A percentile compares a stretch with the other conserved stretches of the same genome.
These are phyloP conservation scores for Trichothecium roseum DNA, from an alignment of 2,329 filamentous ascomycete genomes.

Conservation along the genomic window DNA sequence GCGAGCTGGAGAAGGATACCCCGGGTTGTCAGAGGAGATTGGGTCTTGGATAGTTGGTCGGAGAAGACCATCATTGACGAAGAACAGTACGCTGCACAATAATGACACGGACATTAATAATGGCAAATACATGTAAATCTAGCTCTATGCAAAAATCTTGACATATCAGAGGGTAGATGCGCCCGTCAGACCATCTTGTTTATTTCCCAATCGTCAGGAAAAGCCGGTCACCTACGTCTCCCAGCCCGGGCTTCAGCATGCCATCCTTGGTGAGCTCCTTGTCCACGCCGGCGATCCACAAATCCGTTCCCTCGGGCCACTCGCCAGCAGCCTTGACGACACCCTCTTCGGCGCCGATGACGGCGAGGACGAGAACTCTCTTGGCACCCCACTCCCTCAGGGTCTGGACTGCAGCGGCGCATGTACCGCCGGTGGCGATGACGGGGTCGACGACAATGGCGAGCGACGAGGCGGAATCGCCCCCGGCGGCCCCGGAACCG, in stretches of 20 bases:
- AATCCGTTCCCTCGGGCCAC: constrained; percentile 67
- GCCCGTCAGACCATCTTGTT: too few species aligned
- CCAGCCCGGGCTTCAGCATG: constrained; percentile 85
- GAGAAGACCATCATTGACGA: constrained; percentile 74
- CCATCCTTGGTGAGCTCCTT: constrained; percentile 61
- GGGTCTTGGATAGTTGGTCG: constrained; percentile 73
- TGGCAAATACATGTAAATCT: too few species aligned
- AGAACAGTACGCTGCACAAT: constrained; percentile 41
- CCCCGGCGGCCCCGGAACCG: constrained; percentile 22
- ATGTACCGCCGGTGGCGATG: constrained; percentile 87
- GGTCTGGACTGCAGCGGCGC: constrained; percentile 80
- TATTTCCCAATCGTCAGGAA: constrained; percentile 84
- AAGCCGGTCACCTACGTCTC: constrained; percentile 82
- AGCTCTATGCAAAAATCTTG: too few species aligned
- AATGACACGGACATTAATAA: constrained; percentile 1
- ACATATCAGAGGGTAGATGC: too few species aligned
- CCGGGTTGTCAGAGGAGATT: constrained; percentile 56
- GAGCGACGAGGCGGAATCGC: constrained; percentile 35
- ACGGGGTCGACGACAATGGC: constrained; percentile 86
- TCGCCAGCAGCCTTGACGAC: constrained; percentile 59
- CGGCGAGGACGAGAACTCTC: constrained; percentile 63
- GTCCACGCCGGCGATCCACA: constrained; percentile 80
- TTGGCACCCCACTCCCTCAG: constrained; percentile 86
- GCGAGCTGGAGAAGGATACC: constrained; percentile 42
- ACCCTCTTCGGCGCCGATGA: constrained; percentile 66